Conservation (phyloP, 192 early-diverging fungal species). For the Lobosporangium transversale region DNA sequence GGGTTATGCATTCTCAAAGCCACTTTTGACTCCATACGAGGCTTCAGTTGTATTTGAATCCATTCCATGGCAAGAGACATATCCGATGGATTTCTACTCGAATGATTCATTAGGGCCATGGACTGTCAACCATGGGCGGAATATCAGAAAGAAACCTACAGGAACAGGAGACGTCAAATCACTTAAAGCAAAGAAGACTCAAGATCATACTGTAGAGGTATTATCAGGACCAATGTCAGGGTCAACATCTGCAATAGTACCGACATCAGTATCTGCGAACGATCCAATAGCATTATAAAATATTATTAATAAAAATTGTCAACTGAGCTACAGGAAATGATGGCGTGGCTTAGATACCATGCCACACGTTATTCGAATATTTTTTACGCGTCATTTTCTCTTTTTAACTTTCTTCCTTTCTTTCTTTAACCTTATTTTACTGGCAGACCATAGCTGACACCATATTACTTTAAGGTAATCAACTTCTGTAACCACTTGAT, state of each 20-base stretch:
- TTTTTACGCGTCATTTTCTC: no score
- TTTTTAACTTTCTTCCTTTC: no score
- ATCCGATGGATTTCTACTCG: constrained; percentile 99
- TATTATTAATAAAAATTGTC: no score
- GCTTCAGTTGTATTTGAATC: constrained; percentile 86
- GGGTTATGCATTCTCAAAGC: constrained; percentile 95
- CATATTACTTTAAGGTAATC: no score
- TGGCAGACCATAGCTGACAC: no score
- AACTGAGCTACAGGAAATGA: no score
- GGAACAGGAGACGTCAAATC: neutral
- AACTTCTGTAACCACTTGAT: no score
- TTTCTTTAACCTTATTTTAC: no score
- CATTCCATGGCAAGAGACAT: constrained; percentile 82
- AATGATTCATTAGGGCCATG: constrained; percentile 90
- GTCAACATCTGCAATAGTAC: neutral
- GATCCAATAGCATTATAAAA: no score
- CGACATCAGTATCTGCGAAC: no score
- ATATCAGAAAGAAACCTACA: constrained; percentile 43
- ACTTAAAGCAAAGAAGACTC: constrained; percentile 5
- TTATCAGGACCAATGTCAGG: neutral
- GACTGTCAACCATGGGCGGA: constrained; percentile 89
- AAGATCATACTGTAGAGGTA: neutral
- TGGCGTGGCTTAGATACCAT: no score
- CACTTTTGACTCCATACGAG: constrained; percentile 95
- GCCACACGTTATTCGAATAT: no score